Evolutionary conservation across 805 yeast species (phyloP).

Genomic region (Zygoascus flipseniorum): DNA sequence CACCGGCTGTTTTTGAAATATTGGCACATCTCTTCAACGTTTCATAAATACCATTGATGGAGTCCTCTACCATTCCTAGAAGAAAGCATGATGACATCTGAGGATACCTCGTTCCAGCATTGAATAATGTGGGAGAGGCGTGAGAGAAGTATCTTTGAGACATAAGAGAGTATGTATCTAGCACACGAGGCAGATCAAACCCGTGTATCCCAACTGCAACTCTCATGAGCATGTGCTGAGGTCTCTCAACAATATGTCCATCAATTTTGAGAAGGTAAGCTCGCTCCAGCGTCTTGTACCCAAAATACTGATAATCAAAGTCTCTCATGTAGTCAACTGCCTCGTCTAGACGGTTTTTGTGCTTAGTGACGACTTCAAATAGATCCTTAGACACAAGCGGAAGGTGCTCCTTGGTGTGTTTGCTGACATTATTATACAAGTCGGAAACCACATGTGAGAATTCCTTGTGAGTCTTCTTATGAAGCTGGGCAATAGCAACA

Average conservation of each 20-base stretch:
- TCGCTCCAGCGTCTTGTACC: conserved; percentile 84
- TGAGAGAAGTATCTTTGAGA: conserved; percentile 82
- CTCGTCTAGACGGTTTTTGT: conserved; percentile 59
- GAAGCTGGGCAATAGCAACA: conserved; percentile 88
- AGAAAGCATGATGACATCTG: conserved; percentile 89
- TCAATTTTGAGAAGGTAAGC: conserved; percentile 66
- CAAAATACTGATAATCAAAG: conserved; percentile 71
- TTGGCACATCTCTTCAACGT: conserved; percentile 83
- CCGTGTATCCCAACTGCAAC: conserved; percentile 90
- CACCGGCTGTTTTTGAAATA: conserved; percentile 93
- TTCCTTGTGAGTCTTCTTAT: conserved; percentile 85
- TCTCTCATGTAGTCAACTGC: conserved; percentile 75
- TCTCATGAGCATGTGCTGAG: conserved; percentile 84
- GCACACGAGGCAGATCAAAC: conserved; percentile 48
- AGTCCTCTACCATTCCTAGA: conserved; percentile 86
- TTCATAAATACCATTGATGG: conserved; percentile 90
- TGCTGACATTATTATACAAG: conserved; percentile 70
- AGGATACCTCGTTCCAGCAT: conserved; percentile 82
- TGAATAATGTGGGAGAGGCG: conserved; percentile 91
- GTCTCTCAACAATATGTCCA: conserved; percentile 74
- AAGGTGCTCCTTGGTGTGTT: conserved; percentile 57
- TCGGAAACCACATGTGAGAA: conserved; percentile 71
- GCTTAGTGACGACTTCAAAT: conserved; percentile 50
- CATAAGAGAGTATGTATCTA: conserved; percentile 84
- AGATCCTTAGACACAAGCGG: conserved; percentile 69